Evolutionary conservation across 129 eudicot species (phyloP), one percentile per base, ranked within the genome.

Genomic region (Pulicaria dysenterica): DNA sequence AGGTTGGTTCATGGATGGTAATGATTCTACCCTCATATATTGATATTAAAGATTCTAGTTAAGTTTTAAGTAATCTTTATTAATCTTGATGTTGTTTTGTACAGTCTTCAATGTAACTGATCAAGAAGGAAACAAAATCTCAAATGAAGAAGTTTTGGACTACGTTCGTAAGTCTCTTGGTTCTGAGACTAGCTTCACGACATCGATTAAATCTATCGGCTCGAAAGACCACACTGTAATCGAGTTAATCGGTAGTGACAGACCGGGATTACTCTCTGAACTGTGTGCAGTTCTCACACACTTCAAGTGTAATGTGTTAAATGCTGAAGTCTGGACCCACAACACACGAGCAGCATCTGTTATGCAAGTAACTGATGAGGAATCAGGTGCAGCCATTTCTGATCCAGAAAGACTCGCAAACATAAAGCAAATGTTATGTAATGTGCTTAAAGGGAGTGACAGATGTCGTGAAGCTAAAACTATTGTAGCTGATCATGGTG

Each of bases 1-100:
- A 58, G 95, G 97, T 37, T 91, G 97, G 97, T 91, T 88, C 85
- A 91, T 91, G 97, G 97, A 91, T 88, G 97, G 97, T 91, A 86
- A 64, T 49, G 43, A 46, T 5, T 59, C 11, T 13, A 40, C 38
- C 45, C 43, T 7, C 4, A n/a, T 42, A 40, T 63, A 0, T 8
- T 9, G 39, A 43, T 43, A 43, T 43, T 3, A 9, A 5, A 43
- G 47, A 5, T 43, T 43, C 8, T 7, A 8, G 38, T 24, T 24
- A 13, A 5, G 8, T 58, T 36, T 45, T 19, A 12, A 24, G 43
- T 50, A 34, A 31, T 66, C 17, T 16, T 59, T 64, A 50, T 65
- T 7, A 15, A 37, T 38, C 17, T 65, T 79, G 3, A 31, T 42
- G 53, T 36, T 67, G 1, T 39, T 34, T 48, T 8, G 10, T 7